These are phyloP conservation scores for Chlamydomonas urium DNA, from an alignment of 139 green algal species.

Conservation along the genomic window DNA sequence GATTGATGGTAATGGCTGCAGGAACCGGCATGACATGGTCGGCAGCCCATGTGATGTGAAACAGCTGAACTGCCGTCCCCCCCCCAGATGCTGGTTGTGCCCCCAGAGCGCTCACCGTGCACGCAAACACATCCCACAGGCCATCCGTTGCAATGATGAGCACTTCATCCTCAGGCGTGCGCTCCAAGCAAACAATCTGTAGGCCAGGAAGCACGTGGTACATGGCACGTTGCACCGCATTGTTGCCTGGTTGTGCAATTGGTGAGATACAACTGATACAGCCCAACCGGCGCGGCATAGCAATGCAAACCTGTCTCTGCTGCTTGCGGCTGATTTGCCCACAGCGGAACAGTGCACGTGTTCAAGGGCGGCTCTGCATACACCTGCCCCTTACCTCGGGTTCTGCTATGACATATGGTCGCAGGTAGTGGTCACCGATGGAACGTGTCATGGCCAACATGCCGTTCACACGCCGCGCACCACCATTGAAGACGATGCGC, in stretches of 20 bases:
- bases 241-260: no score
- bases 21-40: neutral
- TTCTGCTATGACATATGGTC: constrained; percentile 56
- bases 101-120: neutral
- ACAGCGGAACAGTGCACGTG: neutral
- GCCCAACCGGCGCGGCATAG: neutral
- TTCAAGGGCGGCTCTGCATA: constrained; percentile 2
- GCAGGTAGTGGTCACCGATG: constrained; percentile 61
- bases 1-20: neutral
- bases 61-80: neutral
- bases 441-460: constrained; percentile 73
- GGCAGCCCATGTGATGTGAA: neutral
- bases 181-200: neutral
- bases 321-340: neutral
- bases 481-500: constrained; percentile 53
- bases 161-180: constrained; percentile 48
- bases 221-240: no score
- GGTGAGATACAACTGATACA: no score
- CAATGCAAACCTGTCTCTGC: neutral
- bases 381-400: constrained; percentile 47
- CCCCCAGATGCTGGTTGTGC: neutral
- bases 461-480: constrained; percentile 51
- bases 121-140: constrained; percentile 40
- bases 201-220: no score
- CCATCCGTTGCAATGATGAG: constrained; percentile 59